These are phyloP conservation scores for Recurvomyces mirabilis DNA, from an alignment of 495 filamentous ascomycete genomes.

Conservation along the genomic window DNA sequence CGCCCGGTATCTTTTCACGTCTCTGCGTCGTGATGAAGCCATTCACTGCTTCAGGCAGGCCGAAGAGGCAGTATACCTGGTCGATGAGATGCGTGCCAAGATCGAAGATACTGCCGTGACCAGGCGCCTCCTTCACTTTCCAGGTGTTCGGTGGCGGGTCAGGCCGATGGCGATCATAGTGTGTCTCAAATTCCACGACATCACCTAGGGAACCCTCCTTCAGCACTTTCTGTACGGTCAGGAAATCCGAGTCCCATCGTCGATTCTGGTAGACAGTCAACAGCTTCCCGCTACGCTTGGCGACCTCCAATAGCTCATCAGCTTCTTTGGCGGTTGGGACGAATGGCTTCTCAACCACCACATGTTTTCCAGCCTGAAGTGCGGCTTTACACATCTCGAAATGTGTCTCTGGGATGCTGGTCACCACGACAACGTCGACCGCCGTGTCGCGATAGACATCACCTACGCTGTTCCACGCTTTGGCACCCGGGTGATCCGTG, in stretches of 20 bases:
- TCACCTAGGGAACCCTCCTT: conserved; percentile 47
- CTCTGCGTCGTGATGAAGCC: conserved; percentile 60
- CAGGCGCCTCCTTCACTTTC: conserved; percentile 51
- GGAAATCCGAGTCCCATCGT: conserved; percentile 75
- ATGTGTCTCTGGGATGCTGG: conserved; percentile 67
- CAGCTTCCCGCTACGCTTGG: conserved; percentile 47
- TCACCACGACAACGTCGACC: conserved; percentile 63
- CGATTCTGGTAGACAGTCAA: conserved; percentile 86
- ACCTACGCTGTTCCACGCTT: conserved; percentile 49
- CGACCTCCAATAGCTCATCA: conserved; percentile 52
- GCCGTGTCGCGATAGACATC: conserved; percentile 53
- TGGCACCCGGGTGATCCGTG: conserved; percentile 56
- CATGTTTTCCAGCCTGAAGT: conserved; percentile 66
- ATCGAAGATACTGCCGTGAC: conserved; percentile 67
- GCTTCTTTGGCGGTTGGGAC: conserved; percentile 63
- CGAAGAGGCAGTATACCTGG: conserved; percentile 70
- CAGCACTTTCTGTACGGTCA: conserved; percentile 57
- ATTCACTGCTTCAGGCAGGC: conserved; percentile 56
- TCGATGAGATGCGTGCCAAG: conserved; percentile 77
- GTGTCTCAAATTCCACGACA: conserved; percentile 68
- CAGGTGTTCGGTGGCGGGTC: conserved; percentile 42
- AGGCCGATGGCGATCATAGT: conserved; percentile 72
- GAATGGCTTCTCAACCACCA: conserved; percentile 86
- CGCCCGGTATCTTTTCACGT: conserved; percentile 32
- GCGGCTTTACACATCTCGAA: conserved; percentile 53